A percentile compares a stretch with the other conserved stretches of the same genome.
phyloP scores from a whole-genome alignment of 768 basidiomycete genomes.

The Suillus discolor region DNA sequence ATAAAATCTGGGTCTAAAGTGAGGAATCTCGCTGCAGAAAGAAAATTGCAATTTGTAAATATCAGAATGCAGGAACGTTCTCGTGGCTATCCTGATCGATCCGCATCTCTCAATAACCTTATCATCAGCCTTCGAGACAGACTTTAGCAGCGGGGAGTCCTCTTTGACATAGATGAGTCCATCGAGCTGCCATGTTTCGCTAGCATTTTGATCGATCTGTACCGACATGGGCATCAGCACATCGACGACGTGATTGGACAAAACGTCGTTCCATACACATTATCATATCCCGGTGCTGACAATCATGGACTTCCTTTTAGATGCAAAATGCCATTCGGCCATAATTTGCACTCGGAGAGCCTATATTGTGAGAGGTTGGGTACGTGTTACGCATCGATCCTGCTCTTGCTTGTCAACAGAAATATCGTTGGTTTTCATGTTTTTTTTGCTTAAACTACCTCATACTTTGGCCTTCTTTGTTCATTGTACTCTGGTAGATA shows the following conservation, averaged over 20 bases:
- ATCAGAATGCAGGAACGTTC: too few relatives aligned
- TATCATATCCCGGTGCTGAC: neutral
- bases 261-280: neutral
- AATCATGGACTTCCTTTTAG: neutral
- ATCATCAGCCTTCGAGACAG: too few relatives aligned
- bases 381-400: conserved; percentile 41
- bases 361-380: conserved; percentile 45
- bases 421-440: neutral
- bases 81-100: too few relatives aligned
- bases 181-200: too few relatives aligned
- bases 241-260: neutral
- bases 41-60: too few relatives aligned
- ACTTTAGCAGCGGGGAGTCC: conserved; percentile 5
- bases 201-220: too few relatives aligned
- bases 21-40: too few relatives aligned
- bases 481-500: neutral
- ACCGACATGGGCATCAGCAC: too few relatives aligned
- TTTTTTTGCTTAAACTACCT: neutral
- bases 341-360: neutral
- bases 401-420: conserved; percentile 43
- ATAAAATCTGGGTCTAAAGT: too few relatives aligned
- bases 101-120: too few relatives aligned
- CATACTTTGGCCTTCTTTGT: neutral
- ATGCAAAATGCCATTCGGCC: neutral
- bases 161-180: too few relatives aligned